Conservation (phyloP, 2,329 filamentous ascomycete genomes). For the Pseudocercospora crystallina region DNA sequence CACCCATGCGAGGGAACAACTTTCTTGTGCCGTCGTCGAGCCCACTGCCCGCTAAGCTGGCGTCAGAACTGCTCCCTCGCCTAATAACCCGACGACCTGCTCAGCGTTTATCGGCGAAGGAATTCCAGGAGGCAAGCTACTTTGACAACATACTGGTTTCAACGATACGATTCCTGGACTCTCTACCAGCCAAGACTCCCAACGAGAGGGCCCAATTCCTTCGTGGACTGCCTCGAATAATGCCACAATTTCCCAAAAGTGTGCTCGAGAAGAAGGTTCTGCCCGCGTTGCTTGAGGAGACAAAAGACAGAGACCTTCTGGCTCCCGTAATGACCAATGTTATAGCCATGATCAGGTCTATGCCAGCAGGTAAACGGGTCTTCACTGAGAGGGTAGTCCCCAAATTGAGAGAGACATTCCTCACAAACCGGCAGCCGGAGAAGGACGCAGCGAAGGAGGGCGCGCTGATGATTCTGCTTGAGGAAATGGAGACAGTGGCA, state of each 20-base stretch:
- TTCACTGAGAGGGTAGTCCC: slow-evolving; percentile 89
- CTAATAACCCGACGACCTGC: slow-evolving; percentile 86
- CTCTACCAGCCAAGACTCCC: slow-evolving; percentile 85
- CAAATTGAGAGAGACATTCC: slow-evolving; percentile 77
- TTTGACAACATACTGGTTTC: slow-evolving; percentile 97
- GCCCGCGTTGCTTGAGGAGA: slow-evolving; percentile 83
- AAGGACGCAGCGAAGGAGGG: slow-evolving; percentile 82
- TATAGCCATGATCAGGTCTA: slow-evolving; percentile 79
- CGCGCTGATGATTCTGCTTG: slow-evolving; percentile 85
- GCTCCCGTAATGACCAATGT: slow-evolving; percentile 85
- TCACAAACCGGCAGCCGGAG: slow-evolving; percentile 61
- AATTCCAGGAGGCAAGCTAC: slow-evolving; percentile 93
- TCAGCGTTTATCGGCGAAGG: slow-evolving; percentile 79
- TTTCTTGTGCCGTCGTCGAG: slow-evolving; percentile 69
- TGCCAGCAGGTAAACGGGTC: slow-evolving; percentile 73
- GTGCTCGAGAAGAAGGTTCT: slow-evolving; percentile 95
- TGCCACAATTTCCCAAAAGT: slow-evolving; percentile 88
- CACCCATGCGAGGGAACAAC: slow-evolving; percentile 78
- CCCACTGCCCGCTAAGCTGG: slow-evolving; percentile 75
- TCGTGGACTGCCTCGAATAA: slow-evolving; percentile 79
- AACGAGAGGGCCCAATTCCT: slow-evolving; percentile 91
- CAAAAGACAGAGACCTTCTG: slow-evolving; percentile 86
- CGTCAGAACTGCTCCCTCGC: slow-evolving; percentile 72
- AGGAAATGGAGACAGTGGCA: slow-evolving; percentile 74
- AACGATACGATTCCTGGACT: slow-evolving; percentile 91